Evolutionary conservation across 2,329 filamentous ascomycete genomes (phyloP), one percentile per base, ranked within the genome.

Genomic region (Aureobasidium sp.): DNA sequence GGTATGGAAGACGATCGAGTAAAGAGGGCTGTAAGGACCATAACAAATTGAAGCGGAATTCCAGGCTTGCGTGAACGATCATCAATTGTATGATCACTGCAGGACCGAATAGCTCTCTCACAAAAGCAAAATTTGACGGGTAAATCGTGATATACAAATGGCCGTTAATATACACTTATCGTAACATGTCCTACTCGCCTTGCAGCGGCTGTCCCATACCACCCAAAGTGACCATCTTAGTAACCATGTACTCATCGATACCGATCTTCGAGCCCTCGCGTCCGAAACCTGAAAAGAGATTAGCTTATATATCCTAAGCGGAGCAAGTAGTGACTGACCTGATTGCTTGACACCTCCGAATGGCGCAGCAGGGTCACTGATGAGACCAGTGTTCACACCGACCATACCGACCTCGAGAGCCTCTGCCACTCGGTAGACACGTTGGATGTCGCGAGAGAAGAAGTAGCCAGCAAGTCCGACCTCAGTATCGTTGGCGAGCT

Each of bases 401-500:
- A 95, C 84, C 91, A 95, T 95, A 59, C 90, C 91, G 1, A 93
- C 89, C 72, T 95, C 88, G 42, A 95, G 77, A 17, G 82, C 81
- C 69, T 87, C 84, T 0, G 84, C 83, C 47, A 87, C 79, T 47
- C 84, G 76, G 74, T 84, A 86, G 62, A 81, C 78, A 32, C 84
- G 75, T 67, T 81, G 79, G 5, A 87, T 70, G 66, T 86, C 83
- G 50, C 75, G 78, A 65, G 81, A 91, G 80, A 90, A 97, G 79
- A 99, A 96, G 78, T 97, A 97, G 0, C 90, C 93, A 0, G 93
- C 94, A 39, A 99, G 81, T 1, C 94, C 94, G 41, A 97, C 92
- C 58, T 93, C 87, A 1, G 90, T 81, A 46, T 79, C 76, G 75
- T 99, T 99, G 4, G 94, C 93, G 67, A 93, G 77, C 65, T 83